A percentile compares a stretch with the other conserved stretches of the same genome.
phyloP scores from a whole-genome alignment of 495 filamentous ascomycete genomes.

The Clavariopsis aquatica region DNA sequence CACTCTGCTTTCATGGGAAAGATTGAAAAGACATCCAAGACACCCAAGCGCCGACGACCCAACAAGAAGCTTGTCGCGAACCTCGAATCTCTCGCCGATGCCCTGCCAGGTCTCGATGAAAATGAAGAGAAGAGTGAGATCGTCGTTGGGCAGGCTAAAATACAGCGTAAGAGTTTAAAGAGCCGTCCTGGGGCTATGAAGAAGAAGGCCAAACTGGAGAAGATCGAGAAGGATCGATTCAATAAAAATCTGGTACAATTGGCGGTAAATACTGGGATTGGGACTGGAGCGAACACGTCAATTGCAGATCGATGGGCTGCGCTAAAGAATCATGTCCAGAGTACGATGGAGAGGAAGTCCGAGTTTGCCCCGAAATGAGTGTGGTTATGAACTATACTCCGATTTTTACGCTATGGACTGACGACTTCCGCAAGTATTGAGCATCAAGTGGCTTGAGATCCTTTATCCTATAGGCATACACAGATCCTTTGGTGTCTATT shows the following conservation, averaged over 20 bases:
- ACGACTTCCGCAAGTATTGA: background rate
- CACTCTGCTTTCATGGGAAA: slow-evolving; percentile 72
- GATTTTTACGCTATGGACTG: background rate
- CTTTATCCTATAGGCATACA: too few species aligned
- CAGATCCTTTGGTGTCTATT: too few species aligned
- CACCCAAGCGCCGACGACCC: slow-evolving; percentile 63
- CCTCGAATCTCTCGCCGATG: slow-evolving; percentile 74
- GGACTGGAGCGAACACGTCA: slow-evolving; percentile 40
- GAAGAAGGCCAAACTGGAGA: slow-evolving; percentile 75
- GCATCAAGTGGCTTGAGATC: too few species aligned
- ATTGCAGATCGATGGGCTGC: slow-evolving; percentile 67
- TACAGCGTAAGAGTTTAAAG: slow-evolving; percentile 69
- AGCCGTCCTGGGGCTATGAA: slow-evolving; percentile 77
- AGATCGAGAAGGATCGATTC: slow-evolving; percentile 78
- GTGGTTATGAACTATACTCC: background rate
- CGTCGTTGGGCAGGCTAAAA: slow-evolving; percentile 49
- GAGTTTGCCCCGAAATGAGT: slow-evolving; percentile 50
- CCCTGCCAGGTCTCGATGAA: slow-evolving; percentile 62
- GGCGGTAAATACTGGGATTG: slow-evolving; percentile 48
- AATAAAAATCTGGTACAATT: slow-evolving; percentile 72
- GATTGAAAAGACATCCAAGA: slow-evolving; percentile 63
- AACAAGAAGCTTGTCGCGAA: slow-evolving; percentile 76
- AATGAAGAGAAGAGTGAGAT: slow-evolving; percentile 44
- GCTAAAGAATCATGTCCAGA: slow-evolving; percentile 66
- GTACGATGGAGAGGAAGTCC: slow-evolving; percentile 73